phyloP scores from a whole-genome alignment of 805 yeast genomes.

The Metschnikowia cerradonensis region DNA sequence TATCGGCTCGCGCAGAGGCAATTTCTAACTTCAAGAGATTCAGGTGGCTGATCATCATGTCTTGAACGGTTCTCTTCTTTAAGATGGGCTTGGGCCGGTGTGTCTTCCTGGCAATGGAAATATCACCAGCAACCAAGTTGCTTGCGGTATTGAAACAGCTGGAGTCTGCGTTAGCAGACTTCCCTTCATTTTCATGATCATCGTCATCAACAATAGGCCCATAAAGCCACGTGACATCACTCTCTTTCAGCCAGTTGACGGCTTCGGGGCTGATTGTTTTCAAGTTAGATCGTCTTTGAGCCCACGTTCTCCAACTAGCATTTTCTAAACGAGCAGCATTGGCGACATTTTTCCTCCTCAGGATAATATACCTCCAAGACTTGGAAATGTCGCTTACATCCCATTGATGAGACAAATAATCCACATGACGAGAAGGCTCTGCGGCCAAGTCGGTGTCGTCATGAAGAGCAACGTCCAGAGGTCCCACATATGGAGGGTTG shows the following conservation, averaged over 20 bases:
- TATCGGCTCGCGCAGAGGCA: conserved; percentile 31
- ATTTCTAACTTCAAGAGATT: conserved; percentile 40
- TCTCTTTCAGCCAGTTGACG: conserved; percentile 95
- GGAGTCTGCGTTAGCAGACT: conserved; percentile 18
- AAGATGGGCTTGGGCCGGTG: conserved; percentile 70
- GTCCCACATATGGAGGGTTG: conserved; percentile 18
- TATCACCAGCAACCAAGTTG: conserved; percentile 44
- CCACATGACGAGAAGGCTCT: conserved; percentile 89
- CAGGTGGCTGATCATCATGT: conserved; percentile 66
- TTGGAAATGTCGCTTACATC: conserved; percentile 88
- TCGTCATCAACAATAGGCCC: conserved; percentile 73
- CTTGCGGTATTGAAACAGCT: conserved; percentile 29
- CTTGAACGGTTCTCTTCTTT: conserved; percentile 82
- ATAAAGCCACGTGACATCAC: conserved; percentile 96
- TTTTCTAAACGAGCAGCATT: conserved; percentile 41
- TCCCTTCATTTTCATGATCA: conserved; percentile 20
- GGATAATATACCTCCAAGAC: conserved; percentile 91
- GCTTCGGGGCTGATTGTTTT: conserved; percentile 85
- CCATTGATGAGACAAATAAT: conserved; percentile 94
- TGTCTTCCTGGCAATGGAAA: conserved; percentile 34
- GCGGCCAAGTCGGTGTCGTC: conserved; percentile 79
- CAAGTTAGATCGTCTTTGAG: conserved; percentile 62
- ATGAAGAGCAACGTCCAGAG: conserved; percentile 48
- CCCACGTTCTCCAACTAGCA: conserved; percentile 95
- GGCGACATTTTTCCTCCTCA: conserved; percentile 79